A percentile compares a stretch with the other conserved stretches of the same genome.
Conservation (phyloP, 305 asterid genomes). For the Salvia sclarea region DNA sequence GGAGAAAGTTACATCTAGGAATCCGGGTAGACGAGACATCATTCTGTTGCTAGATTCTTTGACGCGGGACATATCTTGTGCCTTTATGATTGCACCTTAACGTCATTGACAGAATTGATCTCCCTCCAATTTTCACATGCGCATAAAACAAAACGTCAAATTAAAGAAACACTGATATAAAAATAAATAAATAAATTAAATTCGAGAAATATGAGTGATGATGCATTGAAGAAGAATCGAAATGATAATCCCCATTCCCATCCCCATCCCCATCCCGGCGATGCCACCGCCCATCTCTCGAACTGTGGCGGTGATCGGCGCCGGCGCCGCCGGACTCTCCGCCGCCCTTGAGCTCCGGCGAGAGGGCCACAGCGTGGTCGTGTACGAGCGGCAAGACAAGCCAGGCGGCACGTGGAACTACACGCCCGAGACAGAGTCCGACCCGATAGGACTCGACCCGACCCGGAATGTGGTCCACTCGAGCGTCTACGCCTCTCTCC, state of each 20-base stretch:
- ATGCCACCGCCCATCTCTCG: too few species aligned
- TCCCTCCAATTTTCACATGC: neutral
- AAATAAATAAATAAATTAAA: too few species aligned
- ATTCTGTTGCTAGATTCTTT: too few species aligned
- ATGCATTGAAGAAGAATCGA: neutral
- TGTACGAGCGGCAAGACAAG: constrained; percentile 64
- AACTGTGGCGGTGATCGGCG: constrained; percentile 56
- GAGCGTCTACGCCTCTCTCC: constrained; percentile 81
- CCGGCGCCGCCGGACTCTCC: constrained; percentile 85
- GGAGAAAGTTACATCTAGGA: too few species aligned
- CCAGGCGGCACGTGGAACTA: constrained; percentile 90
- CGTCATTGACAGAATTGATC: too few species aligned
- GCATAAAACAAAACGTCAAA: constrained; percentile 2
- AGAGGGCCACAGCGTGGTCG: constrained; percentile 82
- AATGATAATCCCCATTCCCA: constrained; percentile 33
- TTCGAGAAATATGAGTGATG: neutral
- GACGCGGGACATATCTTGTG: too few species aligned
- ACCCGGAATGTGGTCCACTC: constrained; percentile 58
- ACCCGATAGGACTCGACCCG: constrained; percentile 65
- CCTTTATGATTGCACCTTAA: too few species aligned
- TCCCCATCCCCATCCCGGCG: too few species aligned
- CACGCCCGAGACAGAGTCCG: constrained; percentile 63
- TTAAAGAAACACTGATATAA: neutral
- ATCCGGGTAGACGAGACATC: too few species aligned
- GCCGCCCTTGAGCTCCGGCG: constrained; percentile 77